A percentile compares a stretch with the other conserved stretches of the same genome.
phyloP scores from a whole-genome alignment of 768 basidiomycete species.

The Dendrothele bispora region DNA sequence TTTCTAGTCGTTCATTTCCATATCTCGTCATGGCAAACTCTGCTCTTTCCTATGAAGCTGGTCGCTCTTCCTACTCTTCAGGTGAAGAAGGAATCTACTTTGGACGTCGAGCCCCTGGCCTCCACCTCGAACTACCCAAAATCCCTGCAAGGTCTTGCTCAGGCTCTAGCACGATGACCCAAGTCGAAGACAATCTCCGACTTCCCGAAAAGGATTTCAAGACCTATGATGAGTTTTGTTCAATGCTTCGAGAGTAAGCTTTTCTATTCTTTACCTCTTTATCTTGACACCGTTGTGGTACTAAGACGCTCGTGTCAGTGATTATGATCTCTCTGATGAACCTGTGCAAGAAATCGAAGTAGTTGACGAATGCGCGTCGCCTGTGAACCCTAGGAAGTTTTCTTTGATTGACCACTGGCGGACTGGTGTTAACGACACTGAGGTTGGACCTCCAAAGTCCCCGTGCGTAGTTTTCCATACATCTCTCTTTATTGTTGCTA shows the following conservation, averaged over 20 bases:
- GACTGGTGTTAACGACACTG: background rate
- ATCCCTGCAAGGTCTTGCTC: too few relatives aligned
- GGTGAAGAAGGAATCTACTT: too few relatives aligned
- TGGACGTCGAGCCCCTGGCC: too few relatives aligned
- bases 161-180: too few relatives aligned
- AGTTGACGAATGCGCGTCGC: too few relatives aligned
- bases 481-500: background rate
- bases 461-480: slow-evolving; percentile 3
- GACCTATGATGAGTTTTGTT: background rate
- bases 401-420: slow-evolving; percentile 4
- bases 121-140: too few relatives aligned
- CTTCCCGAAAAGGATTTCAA: background rate
- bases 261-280: background rate
- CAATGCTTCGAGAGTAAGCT: background rate
- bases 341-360: background rate
- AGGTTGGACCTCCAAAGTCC: background rate
- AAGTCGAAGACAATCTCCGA: too few relatives aligned
- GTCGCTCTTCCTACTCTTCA: too few relatives aligned
- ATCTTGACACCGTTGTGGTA: background rate
- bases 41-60: too few relatives aligned
- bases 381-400: background rate
- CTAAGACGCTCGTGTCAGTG: background rate
- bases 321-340: background rate
- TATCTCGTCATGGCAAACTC: too few relatives aligned
- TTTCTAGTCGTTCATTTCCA: too few relatives aligned